Evolutionary conservation across 2,329 filamentous ascomycete genomes (phyloP).

Genomic region (Lasiodiplodia gonubiensis): DNA sequence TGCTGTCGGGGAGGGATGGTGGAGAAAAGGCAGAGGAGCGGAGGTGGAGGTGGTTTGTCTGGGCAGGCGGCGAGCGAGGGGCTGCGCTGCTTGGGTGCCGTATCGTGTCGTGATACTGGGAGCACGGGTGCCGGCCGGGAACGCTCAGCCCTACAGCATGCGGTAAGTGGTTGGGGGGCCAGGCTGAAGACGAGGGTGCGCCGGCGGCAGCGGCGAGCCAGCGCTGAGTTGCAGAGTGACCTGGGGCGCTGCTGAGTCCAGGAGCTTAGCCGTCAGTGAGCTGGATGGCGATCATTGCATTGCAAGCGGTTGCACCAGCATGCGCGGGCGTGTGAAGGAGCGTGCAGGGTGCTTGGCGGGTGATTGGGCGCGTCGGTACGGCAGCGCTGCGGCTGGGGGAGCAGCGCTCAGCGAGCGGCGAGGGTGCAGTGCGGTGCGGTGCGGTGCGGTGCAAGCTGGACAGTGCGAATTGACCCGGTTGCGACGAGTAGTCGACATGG

Average conservation of each 20-base stretch:
- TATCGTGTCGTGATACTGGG: slow-evolving; percentile 27
- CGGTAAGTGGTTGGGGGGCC: slow-evolving; percentile 22
- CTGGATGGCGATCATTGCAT: slow-evolving; percentile 27
- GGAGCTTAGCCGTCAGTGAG: slow-evolving; percentile 25
- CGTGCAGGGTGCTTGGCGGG: slow-evolving; percentile 17
- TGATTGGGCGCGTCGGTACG: slow-evolving; percentile 10
- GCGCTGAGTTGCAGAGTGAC: slow-evolving; percentile 1
- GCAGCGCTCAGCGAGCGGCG: not conserved
- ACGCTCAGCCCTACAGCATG: slow-evolving; percentile 28
- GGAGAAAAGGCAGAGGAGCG: slow-evolving; percentile 18
- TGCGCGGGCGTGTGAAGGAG: slow-evolving; percentile 19
- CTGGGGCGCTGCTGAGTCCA: slow-evolving; percentile 17
- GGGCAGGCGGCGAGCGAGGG: slow-evolving; percentile 17
- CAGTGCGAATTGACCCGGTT: not conserved
- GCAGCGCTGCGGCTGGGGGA: not conserved
- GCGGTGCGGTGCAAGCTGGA: not conserved
- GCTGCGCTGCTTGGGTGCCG: slow-evolving; percentile 20
- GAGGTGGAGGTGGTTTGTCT: slow-evolving; percentile 14
- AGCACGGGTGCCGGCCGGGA: slow-evolving; percentile 28
- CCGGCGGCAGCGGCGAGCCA: slow-evolving; percentile 11
- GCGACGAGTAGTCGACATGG: not conserved
- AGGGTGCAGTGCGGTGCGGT: not conserved
- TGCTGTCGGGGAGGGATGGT: slow-evolving; percentile 10
- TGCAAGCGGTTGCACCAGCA: slow-evolving; percentile 25
- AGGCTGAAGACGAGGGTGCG: slow-evolving; percentile 22